Base-by-base conservation (phyloP, 2,329 filamentous ascomycete genomes). In the Cladophialophora yegresii region DNA sequence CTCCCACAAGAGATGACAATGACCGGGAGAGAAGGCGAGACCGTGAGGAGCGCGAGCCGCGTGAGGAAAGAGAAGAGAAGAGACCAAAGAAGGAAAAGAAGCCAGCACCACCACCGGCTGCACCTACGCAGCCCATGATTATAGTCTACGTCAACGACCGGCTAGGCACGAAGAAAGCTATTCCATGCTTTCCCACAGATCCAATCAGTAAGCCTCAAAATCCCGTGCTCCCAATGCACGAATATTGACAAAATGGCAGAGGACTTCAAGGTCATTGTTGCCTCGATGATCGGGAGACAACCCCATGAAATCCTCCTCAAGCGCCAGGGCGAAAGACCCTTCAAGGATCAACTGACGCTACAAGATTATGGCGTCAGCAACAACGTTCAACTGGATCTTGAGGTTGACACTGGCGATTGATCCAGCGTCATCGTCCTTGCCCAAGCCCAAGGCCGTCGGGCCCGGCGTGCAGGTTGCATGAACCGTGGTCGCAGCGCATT, bases 321-420 rank as follows among this genome's bases (percentile, higher is more conserved):
- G 82, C 83, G 93, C 70, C 93, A 98, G 78, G 91, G 93, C 12
- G 92, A 97, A 79, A 80, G 93, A 69, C 93, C 93, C 26, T 97
- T 98, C 77, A 97, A 96, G 81, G 93, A 98, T 75, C 85, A 89
- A 71, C 83, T 97, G 66, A 93, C 87, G 36, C 77, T 97, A 71
- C 91, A 91, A 73, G 93, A 98, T 79, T 98, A 97, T 77, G 92
- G 91, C n/a, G 88, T 98, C 63, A 92, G 89, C 72, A 95, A 95
- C 78, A 93, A 93, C 9, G 92, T 96, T 55, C 80, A 82, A 69
- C 73, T 82, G 73, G 80, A 82, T 72, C 72, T 82, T 75, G 79
- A 82, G 70, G 78, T 81, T 66, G 79, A 80, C 64, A 81, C 79
- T 4, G 79, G 79, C 45, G 79, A 81, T 73, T 81, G 67, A 72